Conservation (phyloP, 2,329 filamentous ascomycete genomes). For the Neospermospora avenae region DNA sequence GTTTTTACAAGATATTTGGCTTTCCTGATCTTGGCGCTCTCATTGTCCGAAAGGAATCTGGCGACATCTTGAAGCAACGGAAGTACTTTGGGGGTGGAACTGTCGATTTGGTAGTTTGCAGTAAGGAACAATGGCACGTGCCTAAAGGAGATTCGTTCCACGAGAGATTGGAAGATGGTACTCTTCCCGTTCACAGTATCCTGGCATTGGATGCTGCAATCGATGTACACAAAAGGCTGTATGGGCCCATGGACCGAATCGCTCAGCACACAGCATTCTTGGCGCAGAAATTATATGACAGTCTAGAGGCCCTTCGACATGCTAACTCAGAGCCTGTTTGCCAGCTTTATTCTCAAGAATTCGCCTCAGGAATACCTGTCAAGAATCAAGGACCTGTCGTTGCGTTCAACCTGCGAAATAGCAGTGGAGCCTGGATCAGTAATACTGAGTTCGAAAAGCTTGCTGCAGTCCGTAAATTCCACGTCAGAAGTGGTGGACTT, state of each 20-base stretch:
- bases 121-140: conserved; percentile 80
- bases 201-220: conserved; percentile 76
- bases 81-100: conserved; percentile 93
- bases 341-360: conserved; percentile 32
- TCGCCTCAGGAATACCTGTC: conserved; percentile 30
- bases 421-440: conserved; percentile 69
- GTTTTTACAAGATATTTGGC: conserved; percentile 97
- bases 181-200: conserved; percentile 86
- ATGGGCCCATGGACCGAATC: conserved; percentile 66
- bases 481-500: conserved; percentile 81
- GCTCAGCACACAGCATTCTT: conserved; percentile 70
- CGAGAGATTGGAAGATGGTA: conserved; percentile 85
- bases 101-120: conserved; percentile 79
- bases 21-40: conserved; percentile 88
- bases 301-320: conserved; percentile 62
- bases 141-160: conserved; percentile 71
- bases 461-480: conserved; percentile 72
- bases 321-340: conserved; percentile 48
- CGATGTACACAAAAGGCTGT: conserved; percentile 64
- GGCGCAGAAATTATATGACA: conserved; percentile 53
- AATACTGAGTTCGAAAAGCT: conserved; percentile 86
- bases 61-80: conserved; percentile 59
- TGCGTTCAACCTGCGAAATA: conserved; percentile 77
- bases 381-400: conserved; percentile 68
- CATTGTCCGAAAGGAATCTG: conserved; percentile 72